Conservation (phyloP, 2,329 filamentous ascomycete genomes). For the Neurospora crassa region DNA sequence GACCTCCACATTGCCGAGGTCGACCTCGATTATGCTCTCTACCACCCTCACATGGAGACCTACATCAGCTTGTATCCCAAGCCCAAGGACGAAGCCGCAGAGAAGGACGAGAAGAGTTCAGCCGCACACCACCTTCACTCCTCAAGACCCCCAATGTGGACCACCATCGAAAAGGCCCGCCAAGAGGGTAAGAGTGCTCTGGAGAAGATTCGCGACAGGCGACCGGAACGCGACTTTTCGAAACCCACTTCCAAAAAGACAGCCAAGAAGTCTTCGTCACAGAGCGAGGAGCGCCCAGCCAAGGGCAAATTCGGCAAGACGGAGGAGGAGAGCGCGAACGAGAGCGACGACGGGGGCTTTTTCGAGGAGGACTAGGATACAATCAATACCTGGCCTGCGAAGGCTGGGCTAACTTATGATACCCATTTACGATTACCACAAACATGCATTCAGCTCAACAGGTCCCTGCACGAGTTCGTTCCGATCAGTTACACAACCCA, state of each 20-base stretch:
- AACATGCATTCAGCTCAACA: neutral
- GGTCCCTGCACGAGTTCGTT: neutral
- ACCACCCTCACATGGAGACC: conserved; percentile 59
- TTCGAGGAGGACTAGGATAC: conserved; percentile 34
- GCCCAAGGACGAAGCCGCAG: conserved; percentile 29
- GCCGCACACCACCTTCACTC: conserved; percentile 34
- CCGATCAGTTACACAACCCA: neutral
- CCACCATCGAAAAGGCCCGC: conserved; percentile 54
- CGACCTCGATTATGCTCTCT: conserved; percentile 66
- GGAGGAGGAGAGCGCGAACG: conserved; percentile 18
- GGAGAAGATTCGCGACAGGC: conserved; percentile 46
- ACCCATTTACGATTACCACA: conserved; percentile 9
- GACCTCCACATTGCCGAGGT: conserved; percentile 61
- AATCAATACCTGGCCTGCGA: conserved; percentile 8
- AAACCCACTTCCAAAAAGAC: conserved; percentile 6
- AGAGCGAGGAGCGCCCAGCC: neutral
- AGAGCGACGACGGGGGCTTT: conserved; percentile 47
- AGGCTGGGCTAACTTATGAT: conserved; percentile 12
- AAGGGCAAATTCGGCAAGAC: neutral
- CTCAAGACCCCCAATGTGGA: conserved; percentile 55
- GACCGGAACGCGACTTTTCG: conserved; percentile 16
- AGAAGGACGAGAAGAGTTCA: conserved; percentile 27
- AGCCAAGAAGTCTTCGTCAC: conserved; percentile 1
- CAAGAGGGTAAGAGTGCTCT: conserved; percentile 42
- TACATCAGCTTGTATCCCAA: conserved; percentile 56